Conservation (phyloP, 2,329 filamentous ascomycete genomes). For the Epichloe gansuensis region DNA sequence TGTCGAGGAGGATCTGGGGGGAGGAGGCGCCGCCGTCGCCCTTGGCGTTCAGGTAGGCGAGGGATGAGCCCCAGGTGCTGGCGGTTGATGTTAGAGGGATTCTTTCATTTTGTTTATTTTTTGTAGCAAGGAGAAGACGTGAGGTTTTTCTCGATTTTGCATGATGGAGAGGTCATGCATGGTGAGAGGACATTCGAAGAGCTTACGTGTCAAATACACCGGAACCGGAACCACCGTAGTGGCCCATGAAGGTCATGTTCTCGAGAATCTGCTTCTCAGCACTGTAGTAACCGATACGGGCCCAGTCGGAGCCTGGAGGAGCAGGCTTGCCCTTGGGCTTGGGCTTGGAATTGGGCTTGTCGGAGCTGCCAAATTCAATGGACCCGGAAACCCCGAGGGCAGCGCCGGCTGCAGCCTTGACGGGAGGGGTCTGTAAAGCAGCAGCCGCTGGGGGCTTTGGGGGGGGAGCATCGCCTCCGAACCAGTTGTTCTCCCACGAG, state of each 20-base stretch:
- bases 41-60: constrained; percentile 32
- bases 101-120: too few species aligned
- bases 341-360: neutral
- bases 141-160: too few species aligned
- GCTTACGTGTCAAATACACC: constrained; percentile 32
- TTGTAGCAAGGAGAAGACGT: neutral
- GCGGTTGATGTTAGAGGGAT: neutral
- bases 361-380: neutral
- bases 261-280: constrained; percentile 25
- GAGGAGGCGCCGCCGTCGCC: constrained; percentile 25
- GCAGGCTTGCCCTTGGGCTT: constrained; percentile 1
- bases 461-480: constrained; percentile 19
- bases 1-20: constrained; percentile 27
- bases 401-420: constrained; percentile 10
- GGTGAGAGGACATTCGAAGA: neutral
- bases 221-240: constrained; percentile 31
- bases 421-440: neutral
- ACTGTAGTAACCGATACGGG: constrained; percentile 33
- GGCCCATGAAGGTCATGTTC: constrained; percentile 35
- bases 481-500: constrained; percentile 46
- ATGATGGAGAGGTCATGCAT: too few species aligned
- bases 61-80: constrained; percentile 31
- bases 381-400: neutral
- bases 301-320: constrained; percentile 20
- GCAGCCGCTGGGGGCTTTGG: constrained; percentile 7